These are phyloP conservation scores for Starmerella cellae DNA, from an alignment of 805 yeast genomes.

Conservation along the genomic window DNA sequence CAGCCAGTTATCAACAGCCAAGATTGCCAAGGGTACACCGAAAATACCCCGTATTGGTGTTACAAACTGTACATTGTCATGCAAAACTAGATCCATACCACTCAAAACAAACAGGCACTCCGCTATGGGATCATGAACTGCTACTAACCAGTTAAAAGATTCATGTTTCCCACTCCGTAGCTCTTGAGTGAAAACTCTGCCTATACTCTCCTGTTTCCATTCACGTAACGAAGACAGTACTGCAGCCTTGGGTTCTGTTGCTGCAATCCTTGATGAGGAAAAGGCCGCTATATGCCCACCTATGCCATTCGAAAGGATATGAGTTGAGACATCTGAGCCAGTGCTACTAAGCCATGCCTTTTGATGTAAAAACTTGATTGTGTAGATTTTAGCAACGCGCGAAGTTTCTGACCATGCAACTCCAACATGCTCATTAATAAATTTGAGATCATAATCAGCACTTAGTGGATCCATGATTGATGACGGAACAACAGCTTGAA, in stretches of 20 bases:
- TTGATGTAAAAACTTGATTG: background rate
- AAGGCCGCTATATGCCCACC: background rate
- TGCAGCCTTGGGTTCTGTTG: constrained; percentile 6
- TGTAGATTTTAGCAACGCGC: background rate
- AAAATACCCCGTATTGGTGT: constrained; percentile 9
- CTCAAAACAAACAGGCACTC: constrained; percentile 2
- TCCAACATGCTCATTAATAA: constrained; percentile 4
- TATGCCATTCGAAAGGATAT: background rate
- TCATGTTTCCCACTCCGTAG: background rate
- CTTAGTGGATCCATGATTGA: constrained; percentile 9
- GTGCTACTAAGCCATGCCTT: background rate
- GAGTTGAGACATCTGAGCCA: background rate
- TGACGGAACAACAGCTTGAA: constrained; percentile 9
- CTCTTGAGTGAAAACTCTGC: constrained; percentile 9
- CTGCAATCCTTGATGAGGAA: background rate
- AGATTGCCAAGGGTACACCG: constrained; percentile 4
- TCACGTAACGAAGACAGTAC: constrained; percentile 8
- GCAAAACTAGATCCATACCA: constrained; percentile 5
- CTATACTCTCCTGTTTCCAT: constrained; percentile 10
- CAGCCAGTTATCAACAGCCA: background rate
- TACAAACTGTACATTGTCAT: constrained; percentile 5
- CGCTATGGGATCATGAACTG: constrained; percentile 6
- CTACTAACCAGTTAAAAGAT: constrained; percentile 1
- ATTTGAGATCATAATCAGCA: constrained; percentile 6
- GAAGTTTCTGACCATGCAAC: background rate